A percentile compares a stretch with the other conserved stretches of the same genome.
Conservation (phyloP, 2,329 filamentous ascomycete genomes). For the Colletotrichum eleusines region DNA sequence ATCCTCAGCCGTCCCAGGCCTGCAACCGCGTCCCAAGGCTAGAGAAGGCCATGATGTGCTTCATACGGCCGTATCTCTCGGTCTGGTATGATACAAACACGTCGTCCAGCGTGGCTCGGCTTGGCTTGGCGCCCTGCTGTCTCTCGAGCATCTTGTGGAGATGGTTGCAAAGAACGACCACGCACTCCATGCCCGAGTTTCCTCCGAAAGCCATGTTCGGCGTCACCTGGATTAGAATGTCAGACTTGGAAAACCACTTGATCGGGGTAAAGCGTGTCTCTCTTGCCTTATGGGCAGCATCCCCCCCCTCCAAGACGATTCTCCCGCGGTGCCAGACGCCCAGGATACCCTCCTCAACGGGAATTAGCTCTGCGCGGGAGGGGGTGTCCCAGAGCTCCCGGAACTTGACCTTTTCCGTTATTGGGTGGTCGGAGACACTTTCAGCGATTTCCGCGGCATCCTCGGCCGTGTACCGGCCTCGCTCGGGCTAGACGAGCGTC, state of each 20-base stretch:
- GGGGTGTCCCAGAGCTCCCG: not conserved
- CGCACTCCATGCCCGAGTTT: slow-evolving; percentile 2
- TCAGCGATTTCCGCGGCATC: slow-evolving; percentile 22
- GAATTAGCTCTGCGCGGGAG: not conserved
- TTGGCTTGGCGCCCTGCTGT: not conserved
- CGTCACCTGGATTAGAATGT: not conserved
- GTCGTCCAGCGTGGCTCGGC: too few relatives aligned
- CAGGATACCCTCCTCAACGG: not conserved
- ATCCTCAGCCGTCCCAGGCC: not conserved
- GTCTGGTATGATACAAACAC: not conserved
- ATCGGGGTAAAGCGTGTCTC: too few relatives aligned
- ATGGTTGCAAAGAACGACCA: not conserved
- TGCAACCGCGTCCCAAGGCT: not conserved
- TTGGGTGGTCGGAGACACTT: not conserved
- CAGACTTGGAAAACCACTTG: too few relatives aligned
- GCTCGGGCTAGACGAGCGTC: slow-evolving; percentile 40
- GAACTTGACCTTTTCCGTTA: not conserved
- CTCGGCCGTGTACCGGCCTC: slow-evolving; percentile 49
- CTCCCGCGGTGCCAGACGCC: not conserved
- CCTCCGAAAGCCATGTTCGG: not conserved
- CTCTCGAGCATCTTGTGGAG: not conserved
- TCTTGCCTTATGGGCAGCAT: not conserved
- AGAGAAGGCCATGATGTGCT: not conserved
- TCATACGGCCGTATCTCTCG: not conserved
- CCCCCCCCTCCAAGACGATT: not conserved